These are phyloP conservation scores for Datura wrightii DNA, from an alignment of 257 asterid species.

Conservation along the genomic window DNA sequence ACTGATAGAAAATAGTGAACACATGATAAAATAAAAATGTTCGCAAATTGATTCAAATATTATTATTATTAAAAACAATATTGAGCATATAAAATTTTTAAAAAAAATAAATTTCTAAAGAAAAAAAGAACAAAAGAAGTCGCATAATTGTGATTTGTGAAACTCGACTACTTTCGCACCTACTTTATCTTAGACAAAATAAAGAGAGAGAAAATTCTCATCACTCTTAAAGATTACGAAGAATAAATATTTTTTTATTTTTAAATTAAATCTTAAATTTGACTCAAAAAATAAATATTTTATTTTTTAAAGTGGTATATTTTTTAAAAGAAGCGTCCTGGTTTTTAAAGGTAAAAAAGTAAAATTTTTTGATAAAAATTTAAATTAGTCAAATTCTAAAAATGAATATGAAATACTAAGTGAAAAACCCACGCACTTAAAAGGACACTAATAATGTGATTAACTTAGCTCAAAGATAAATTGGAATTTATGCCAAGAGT, in stretches of 20 bases:
- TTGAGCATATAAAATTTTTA: background rate
- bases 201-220: background rate
- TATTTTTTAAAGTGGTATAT: too few species aligned
- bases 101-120: background rate
- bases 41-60: too few species aligned
- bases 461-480: background rate
- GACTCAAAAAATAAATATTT: too few species aligned
- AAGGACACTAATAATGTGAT: background rate
- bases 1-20: background rate
- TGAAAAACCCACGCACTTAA: too few species aligned
- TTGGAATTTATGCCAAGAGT: background rate
- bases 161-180: background rate
- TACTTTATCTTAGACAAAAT: background rate
- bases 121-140: constrained; percentile 5
- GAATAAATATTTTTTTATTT: background rate
- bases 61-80: background rate
- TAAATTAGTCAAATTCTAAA: background rate
- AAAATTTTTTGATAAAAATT: background rate
- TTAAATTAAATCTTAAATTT: background rate
- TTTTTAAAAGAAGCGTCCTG: too few species aligned
- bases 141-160: constrained; percentile 61
- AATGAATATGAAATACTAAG: too few species aligned
- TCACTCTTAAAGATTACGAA: background rate
- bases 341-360: too few species aligned
- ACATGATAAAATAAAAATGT: background rate